Base-by-base conservation (phyloP, 2,329 filamentous ascomycete species). In the Fusarium longipes region DNA sequence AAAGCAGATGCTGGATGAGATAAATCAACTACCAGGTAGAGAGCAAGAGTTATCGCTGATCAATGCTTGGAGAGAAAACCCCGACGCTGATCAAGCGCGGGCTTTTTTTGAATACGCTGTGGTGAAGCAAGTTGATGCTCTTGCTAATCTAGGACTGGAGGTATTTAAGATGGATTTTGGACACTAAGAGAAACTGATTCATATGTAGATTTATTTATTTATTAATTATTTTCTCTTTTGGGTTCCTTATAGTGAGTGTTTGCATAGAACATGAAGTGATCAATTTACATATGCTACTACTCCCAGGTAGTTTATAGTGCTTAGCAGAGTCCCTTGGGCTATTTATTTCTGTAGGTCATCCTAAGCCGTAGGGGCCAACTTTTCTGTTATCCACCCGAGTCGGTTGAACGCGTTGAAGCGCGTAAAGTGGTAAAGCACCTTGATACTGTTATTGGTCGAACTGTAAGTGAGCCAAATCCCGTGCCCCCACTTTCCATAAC, bases 21-120 rank as follows among this genome's bases (percentile, higher is more conserved):
- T 88, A 18, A 79, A 80, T 65, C 77, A 77, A 52, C 73, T 87
- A 10, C 73, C 74, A 1, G 84, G 82, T 2, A 79, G 85, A 4
- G 79, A 83, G 4, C 76, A 76, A 39, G 81, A 86, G 67, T 74
- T 80, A 1, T 74, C 72, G 0, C 63, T 86, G 29, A 79, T 87
- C 35, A 71, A 75, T 29, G 73, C 76, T 6, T 87, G 85, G 82
- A 75, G 71, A 24, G 73, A 74, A 29, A 74, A 83, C 30, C 83
- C 80, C 0, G 74, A 76, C 5, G 75, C 76, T 29, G 74, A 79
- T 2, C 76, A 78, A 30, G 81, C 79, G 3, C 75, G 71, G n/a
- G 71, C 75, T 1, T 87, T 87, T 65, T 86, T 86, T 67, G 77
- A 82, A 30, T 79, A 78, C 54, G 80, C 79, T n/a, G 81, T 88